phyloP scores from a whole-genome alignment of 345 rosid species.

The Rhizophora apiculata region DNA sequence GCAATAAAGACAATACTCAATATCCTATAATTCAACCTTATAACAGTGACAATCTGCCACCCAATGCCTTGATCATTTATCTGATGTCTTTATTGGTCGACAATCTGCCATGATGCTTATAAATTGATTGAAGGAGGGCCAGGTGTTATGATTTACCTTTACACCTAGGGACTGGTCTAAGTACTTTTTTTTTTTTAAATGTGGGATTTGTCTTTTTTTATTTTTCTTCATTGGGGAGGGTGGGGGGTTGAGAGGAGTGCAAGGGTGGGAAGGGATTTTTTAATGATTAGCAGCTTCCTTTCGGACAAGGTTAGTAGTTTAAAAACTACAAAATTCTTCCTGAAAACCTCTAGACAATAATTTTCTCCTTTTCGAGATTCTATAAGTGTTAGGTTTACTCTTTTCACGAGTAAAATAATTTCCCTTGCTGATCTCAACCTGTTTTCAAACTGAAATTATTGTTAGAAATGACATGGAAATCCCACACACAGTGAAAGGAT shows the following conservation, averaged over 20 bases:
- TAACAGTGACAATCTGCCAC: neutral
- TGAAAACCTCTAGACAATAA: neutral
- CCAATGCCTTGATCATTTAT: neutral
- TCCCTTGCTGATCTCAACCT: neutral
- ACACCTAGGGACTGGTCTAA: neutral
- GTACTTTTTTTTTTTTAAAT: neutral
- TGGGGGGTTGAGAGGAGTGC: too few relatives aligned
- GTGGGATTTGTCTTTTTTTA: too few relatives aligned
- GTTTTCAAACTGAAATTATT: neutral
- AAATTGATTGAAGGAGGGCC: conserved; percentile 5
- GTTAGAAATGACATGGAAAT: neutral
- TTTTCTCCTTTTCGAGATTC: neutral
- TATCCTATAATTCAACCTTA: neutral
- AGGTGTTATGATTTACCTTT: neutral
- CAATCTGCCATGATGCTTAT: neutral
- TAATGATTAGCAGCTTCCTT: neutral
- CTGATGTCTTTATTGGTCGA: neutral
- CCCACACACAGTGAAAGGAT: neutral
- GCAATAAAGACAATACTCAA: neutral
- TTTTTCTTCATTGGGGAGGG: neutral
- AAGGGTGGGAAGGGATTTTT: too few relatives aligned
- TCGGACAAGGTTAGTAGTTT: neutral
- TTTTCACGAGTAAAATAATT: neutral
- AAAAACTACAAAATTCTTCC: neutral
- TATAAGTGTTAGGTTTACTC: neutral